Conservation (phyloP, 768 basidiomycete genomes). For the Kwoniella bestiolae region DNA sequence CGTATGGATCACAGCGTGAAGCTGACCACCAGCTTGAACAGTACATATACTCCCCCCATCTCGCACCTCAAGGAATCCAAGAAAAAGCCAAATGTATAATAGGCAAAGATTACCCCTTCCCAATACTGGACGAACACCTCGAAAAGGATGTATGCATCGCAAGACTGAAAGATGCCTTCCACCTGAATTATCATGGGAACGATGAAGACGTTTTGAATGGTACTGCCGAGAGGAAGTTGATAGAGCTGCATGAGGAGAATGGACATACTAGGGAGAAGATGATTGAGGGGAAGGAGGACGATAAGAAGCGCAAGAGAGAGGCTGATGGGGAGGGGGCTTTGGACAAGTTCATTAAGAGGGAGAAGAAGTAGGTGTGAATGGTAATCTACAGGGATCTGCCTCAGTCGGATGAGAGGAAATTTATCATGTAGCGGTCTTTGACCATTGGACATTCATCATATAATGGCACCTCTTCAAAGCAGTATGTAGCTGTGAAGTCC, state of each 20-base stretch:
- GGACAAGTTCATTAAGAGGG: constrained; percentile 37
- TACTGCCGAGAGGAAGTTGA: constrained; percentile 41
- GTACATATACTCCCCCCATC: constrained; percentile 58
- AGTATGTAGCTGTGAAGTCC: too few relatives aligned
- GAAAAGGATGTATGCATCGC: constrained; percentile 53
- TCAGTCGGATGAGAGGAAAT: too few relatives aligned
- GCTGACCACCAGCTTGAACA: constrained; percentile 10
- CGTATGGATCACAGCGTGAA: neutral
- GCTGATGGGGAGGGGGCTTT: constrained; percentile 22
- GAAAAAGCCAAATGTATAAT: constrained; percentile 57
- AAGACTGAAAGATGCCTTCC: constrained; percentile 55
- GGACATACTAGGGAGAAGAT: constrained; percentile 33
- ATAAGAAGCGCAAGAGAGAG: constrained; percentile 25
- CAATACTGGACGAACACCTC: constrained; percentile 57
- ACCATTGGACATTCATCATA: too few relatives aligned
- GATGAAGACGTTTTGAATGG: constrained; percentile 54
- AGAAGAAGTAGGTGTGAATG: constrained; percentile 6
- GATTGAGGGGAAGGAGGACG: constrained; percentile 24
- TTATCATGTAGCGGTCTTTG: too few relatives aligned
- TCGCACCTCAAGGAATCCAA: constrained; percentile 53
- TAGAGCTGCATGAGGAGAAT: constrained; percentile 37
- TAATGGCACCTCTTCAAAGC: too few relatives aligned
- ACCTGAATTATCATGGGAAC: constrained; percentile 53
- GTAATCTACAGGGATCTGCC: neutral
- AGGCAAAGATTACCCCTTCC: constrained; percentile 57